These are phyloP conservation scores for Melampsora americana DNA, from an alignment of 1,284 basidiomycete genomes.

Conservation along the genomic window DNA sequence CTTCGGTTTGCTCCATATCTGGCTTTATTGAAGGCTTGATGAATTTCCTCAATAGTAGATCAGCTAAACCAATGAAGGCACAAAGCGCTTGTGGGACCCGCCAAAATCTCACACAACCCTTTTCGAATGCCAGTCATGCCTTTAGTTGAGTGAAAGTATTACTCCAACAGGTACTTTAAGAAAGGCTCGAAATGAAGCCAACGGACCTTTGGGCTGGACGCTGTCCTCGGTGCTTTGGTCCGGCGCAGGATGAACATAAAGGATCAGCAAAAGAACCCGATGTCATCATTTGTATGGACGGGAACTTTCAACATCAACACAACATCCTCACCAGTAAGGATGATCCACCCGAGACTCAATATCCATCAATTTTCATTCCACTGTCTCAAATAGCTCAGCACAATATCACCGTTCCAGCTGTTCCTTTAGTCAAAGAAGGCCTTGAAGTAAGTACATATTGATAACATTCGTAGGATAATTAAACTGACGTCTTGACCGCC, in stretches of 20 bases:
- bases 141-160: neutral
- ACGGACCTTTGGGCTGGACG: neutral
- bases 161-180: neutral
- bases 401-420: neutral
- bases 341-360: neutral
- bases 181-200: neutral
- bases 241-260: neutral
- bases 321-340: neutral
- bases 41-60: neutral
- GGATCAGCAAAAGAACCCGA: neutral
- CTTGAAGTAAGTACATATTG: neutral
- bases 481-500: neutral
- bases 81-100: neutral
- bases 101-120: neutral
- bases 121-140: neutral
- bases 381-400: neutral
- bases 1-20: neutral
- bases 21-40: neutral
- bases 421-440: neutral
- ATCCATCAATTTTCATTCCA: neutral
- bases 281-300: constrained; percentile 2
- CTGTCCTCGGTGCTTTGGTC: neutral
- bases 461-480: neutral
- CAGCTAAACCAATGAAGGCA: neutral
- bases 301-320: constrained; percentile 9